Base-by-base conservation (phyloP, 2,329 filamentous ascomycete genomes). In the Leptographium radiaticola region DNA sequence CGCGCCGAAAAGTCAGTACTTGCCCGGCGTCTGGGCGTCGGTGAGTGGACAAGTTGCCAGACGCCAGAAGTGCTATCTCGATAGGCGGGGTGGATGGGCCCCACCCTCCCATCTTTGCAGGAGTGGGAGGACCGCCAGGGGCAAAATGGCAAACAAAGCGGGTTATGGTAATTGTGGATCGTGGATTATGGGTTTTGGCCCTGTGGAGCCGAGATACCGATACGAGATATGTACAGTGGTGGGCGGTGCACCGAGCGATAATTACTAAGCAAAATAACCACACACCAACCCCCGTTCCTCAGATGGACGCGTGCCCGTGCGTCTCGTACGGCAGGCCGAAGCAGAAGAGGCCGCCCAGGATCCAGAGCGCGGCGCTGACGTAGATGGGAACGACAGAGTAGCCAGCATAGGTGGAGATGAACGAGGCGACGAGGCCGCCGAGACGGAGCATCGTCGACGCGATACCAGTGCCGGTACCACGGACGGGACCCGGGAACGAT, bases 391-490 rank as follows among this genome's bases (percentile, higher is more conserved):
- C 53, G 6, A 34, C 40, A 0, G 56, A 49, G 46, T 58, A 56
- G 39, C 56, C 56, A 4, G 20, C 46, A n/a, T 56, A 58, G 7
- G 56, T 58, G 34, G 54, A 56, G 20, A 56, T 53, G 13, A 58
- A n/a, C 18, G 56, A 56, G 6, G 56, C 56, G 2, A 52, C 45
- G 2, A 58, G 48, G 7, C 54, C 56, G 15, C 56, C 55, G 10
- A 56, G 40, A 18, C 68, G 65, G 84, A 0, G 86, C 86, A 2
- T 77, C 81, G 80, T 83, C 4, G 86, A 86, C 0, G 85, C 82
- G 45, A 91, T 67, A 0, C 86, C 87, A 64, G 89, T 91, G 0
- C 87, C 87, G 0, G 87, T 90, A 0, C 87, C 87, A 0, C 86
- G 75, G 62, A 89, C 81, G 52, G 86, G 86, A 0, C 86, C 89